These are phyloP conservation scores for Grifola frondosa DNA, from an alignment of 1,284 basidiomycete species.

Conservation along the genomic window DNA sequence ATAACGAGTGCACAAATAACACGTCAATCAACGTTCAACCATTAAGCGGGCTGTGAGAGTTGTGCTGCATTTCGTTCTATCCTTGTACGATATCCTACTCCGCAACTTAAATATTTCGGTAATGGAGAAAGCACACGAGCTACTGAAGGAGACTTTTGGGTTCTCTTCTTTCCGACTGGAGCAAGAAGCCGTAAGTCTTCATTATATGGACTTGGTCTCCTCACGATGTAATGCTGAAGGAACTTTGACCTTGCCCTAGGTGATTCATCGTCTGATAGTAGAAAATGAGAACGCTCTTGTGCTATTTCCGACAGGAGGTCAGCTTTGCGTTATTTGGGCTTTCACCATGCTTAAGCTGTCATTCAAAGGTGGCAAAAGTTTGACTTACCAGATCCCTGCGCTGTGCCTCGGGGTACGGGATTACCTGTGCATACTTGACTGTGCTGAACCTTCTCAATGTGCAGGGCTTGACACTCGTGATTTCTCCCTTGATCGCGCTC, in stretches of 20 bases:
- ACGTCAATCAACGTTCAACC: no score
- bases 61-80: no score
- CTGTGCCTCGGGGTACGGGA: slow-evolving; percentile 43
- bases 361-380: slow-evolving; percentile 38
- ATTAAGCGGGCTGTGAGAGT: no score
- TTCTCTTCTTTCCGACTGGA: slow-evolving; percentile 36
- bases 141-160: slow-evolving; percentile 35
- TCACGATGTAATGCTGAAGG: not conserved
- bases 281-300: slow-evolving; percentile 41
- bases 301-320: slow-evolving; percentile 41
- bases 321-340: slow-evolving; percentile 3
- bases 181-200: slow-evolving; percentile 34
- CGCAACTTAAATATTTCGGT: not conserved
- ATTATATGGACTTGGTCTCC: not conserved
- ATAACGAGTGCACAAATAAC: no score
- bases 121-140: slow-evolving; percentile 34
- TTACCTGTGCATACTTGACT: not conserved
- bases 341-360: not conserved
- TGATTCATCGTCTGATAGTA: slow-evolving; percentile 38
- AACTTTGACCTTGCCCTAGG: slow-evolving; percentile 20
- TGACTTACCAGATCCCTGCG: slow-evolving; percentile 66
- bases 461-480: slow-evolving; percentile 63
- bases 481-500: slow-evolving; percentile 80
- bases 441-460: slow-evolving; percentile 25
- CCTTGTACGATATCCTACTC: no score